phyloP scores from a whole-genome alignment of 768 basidiomycete species.

The Dioszegia crocea region DNA sequence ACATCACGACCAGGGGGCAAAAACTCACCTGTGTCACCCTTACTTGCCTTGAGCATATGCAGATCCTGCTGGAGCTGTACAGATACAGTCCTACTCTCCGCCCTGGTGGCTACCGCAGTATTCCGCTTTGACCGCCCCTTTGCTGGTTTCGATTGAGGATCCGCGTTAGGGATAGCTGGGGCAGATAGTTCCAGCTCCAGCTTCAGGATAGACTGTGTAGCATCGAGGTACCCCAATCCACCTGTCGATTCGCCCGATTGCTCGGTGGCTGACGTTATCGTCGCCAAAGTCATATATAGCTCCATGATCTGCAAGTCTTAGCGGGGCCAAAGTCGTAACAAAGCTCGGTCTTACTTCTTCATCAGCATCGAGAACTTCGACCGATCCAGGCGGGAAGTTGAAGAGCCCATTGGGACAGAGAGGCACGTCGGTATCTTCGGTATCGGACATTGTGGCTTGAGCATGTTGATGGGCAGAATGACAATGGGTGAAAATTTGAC shows the following conservation, averaged over 20 bases:
- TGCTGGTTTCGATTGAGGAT: background rate
- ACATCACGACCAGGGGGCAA: too few relatives aligned
- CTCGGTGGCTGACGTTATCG: constrained; percentile 7
- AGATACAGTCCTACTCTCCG: constrained; percentile 5
- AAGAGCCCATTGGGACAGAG: constrained; percentile 35
- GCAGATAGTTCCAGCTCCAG: constrained; percentile 29
- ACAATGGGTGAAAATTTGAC: too few relatives aligned
- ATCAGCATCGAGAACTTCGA: constrained; percentile 38
- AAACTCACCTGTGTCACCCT: constrained; percentile 46
- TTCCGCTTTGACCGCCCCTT: background rate
- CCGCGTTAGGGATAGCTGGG: background rate
- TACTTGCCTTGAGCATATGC: constrained; percentile 34
- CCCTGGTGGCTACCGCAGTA: too few relatives aligned
- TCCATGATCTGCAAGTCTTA: constrained; percentile 35
- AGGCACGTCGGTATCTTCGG: background rate
- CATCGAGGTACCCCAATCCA: constrained; percentile 39
- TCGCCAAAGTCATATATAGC: constrained; percentile 40
- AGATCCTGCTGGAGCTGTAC: constrained; percentile 43
- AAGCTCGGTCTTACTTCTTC: constrained; percentile 44
- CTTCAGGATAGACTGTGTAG: constrained; percentile 21
- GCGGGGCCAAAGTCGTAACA: background rate
- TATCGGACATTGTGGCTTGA: too few relatives aligned
- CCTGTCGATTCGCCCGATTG: background rate
- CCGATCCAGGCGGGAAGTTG: constrained; percentile 20
- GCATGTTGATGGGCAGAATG: too few relatives aligned